Evolutionary conservation across 2,329 filamentous ascomycete species (phyloP), one percentile per base, ranked within the genome.

Genomic region (Aspergillus sp.): DNA sequence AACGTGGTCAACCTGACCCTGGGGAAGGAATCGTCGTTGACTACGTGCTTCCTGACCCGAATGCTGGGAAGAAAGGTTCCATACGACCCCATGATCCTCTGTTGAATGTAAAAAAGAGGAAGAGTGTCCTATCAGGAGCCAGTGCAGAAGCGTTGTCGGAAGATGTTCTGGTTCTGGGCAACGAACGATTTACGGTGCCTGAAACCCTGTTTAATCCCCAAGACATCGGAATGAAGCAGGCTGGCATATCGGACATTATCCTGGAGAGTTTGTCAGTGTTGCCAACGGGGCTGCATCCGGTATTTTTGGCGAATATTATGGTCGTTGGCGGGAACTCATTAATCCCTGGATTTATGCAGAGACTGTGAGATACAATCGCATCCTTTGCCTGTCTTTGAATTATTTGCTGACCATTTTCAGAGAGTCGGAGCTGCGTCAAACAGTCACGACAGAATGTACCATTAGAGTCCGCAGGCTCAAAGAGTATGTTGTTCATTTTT

Each of bases 181-280:
- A 96, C 65, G 93, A 98, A 70, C 81, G 91, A 41, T 98, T 98
- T 62, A 75, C 81, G 2, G 85, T 95, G 0, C 91, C 93, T 0
- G 93, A 98, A 64, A 75, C 97, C 4, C 71, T 98, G 2, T 97
- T 98, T 70, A 85, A 79, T 46, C 93, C 93, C 0, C 77, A 78
- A 3, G 91, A 97, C 67, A 83, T 94, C 39, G 90, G 89, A 1
- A 81, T 96, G 66, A 80, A 81, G 41, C 87, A 94, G 58, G 82
- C 85, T 0, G 93, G 93, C 0, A 74, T 98, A 19, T 80, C 88
- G 0, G 86, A 90, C 42, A 77, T 88, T n/a, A 78, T 96, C 7
- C 75, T 93, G 68, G 83, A 96, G 63, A 86, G 83, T 8, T 68
- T 98, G 9, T 77, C 80, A 6, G 75, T 74, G 8, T 67, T 97